phyloP scores from a whole-genome alignment of 148 eudicot genomes.

The Diospyros lotus region DNA sequence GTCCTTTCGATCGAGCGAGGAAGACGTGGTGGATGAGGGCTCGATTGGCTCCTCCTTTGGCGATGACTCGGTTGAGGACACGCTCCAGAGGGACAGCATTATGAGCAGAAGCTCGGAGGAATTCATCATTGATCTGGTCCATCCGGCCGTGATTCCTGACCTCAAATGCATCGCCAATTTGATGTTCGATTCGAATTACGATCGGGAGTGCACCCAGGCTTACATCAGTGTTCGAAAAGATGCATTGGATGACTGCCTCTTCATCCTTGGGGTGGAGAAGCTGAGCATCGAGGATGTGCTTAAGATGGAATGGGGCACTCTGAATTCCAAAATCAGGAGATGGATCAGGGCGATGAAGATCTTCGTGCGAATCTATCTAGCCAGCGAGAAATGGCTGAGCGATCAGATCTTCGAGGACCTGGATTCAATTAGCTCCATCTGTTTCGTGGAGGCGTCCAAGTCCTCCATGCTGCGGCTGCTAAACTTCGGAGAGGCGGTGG shows the following conservation, averaged over 20 bases:
- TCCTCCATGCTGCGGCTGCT: slow-evolving; percentile 55
- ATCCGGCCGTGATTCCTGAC: slow-evolving; percentile 53
- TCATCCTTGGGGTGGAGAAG: slow-evolving; percentile 61
- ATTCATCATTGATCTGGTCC: slow-evolving; percentile 52
- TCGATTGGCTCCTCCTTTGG: slow-evolving; percentile 51
- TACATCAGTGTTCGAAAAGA: slow-evolving; percentile 58
- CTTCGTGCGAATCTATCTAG: slow-evolving; percentile 74
- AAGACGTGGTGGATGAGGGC: slow-evolving; percentile 44
- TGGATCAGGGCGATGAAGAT: slow-evolving; percentile 74
- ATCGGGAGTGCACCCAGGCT: slow-evolving; percentile 65
- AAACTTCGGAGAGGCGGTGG: slow-evolving; percentile 73
- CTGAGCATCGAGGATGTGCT: slow-evolving; percentile 75
- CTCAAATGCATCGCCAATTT: slow-evolving; percentile 59
- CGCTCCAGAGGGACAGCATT: slow-evolving; percentile 43
- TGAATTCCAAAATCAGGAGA: slow-evolving; percentile 67
- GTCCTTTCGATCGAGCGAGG: slow-evolving; percentile 69
- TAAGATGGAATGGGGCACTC: slow-evolving; percentile 71
- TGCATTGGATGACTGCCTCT: slow-evolving; percentile 64
- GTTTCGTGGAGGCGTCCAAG: slow-evolving; percentile 70
- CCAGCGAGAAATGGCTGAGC: slow-evolving; percentile 58
- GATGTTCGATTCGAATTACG: slow-evolving; percentile 65
- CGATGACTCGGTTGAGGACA: slow-evolving; percentile 53
- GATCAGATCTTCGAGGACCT: slow-evolving; percentile 73
- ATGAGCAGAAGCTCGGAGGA: slow-evolving; percentile 45
- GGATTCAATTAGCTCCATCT: slow-evolving; percentile 40